These are phyloP conservation scores for Penicillium brevicompactum DNA, from an alignment of 2,329 filamentous ascomycete species.

Conservation along the genomic window DNA sequence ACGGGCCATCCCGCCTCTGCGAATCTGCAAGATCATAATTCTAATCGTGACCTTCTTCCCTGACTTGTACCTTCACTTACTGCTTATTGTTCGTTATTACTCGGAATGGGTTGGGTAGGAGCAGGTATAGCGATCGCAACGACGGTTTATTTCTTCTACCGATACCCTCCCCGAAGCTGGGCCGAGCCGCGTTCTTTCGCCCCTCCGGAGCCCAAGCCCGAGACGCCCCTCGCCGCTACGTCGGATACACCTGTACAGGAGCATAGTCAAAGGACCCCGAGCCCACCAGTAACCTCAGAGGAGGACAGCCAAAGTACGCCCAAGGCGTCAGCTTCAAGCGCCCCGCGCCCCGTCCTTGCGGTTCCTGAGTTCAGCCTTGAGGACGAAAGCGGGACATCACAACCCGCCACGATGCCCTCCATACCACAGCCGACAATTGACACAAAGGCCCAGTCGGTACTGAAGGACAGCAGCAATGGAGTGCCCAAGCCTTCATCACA, in stretches of 20 bases:
- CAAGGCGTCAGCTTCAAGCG: conserved; percentile 34
- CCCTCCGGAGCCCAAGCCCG: conserved; percentile 22
- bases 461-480: conserved; percentile 13
- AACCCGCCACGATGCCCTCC: conserved; percentile 8
- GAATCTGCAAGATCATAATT: conserved; percentile 13
- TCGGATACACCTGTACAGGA: conserved; percentile 13
- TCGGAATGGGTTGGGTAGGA: conserved; percentile 46
- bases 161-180: conserved; percentile 40
- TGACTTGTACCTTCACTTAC: neutral
- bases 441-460: neutral
- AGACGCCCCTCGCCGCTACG: conserved; percentile 5
- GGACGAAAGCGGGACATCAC: conserved; percentile 12
- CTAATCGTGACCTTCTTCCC: conserved; percentile 1
- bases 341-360: conserved; percentile 23
- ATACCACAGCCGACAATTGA: conserved; percentile 9
- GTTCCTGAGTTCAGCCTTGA: conserved; percentile 39
- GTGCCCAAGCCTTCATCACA: conserved; percentile 5
- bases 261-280: conserved; percentile 7
- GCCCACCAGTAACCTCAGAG: conserved; percentile 13
- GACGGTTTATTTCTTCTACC: conserved; percentile 43
- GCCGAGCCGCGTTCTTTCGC: conserved; percentile 13
- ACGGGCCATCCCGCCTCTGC: conserved; percentile 17
- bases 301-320: conserved; percentile 37
- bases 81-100: neutral
- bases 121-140: conserved; percentile 43